A percentile compares a stretch with the other conserved stretches of the same genome.
Conservation (phyloP, 495 filamentous ascomycete species). For the Physcia stellaris region DNA sequence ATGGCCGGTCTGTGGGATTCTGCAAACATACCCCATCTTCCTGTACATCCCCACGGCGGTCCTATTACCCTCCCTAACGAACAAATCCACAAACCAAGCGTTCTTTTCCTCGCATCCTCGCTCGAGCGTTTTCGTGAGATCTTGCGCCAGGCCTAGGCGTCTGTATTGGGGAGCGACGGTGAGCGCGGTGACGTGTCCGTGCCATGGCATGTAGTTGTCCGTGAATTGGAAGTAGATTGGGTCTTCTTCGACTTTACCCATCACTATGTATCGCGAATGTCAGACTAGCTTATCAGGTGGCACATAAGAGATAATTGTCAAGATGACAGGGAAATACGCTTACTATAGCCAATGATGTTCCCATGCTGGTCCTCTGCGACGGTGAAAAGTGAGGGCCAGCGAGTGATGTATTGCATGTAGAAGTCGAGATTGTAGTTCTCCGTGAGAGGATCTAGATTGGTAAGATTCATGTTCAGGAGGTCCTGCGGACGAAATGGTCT, state of each 20-base stretch:
- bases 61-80: conserved; percentile 77
- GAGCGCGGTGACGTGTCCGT: conserved; percentile 92
- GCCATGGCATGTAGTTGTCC: conserved; percentile 86
- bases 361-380: conserved; percentile 69
- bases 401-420: conserved; percentile 87
- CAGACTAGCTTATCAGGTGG: conserved; percentile 2
- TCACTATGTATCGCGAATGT: conserved; percentile 60
- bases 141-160: conserved; percentile 70
- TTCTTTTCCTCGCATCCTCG: conserved; percentile 60
- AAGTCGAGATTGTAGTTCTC: conserved; percentile 93
- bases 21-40: conserved; percentile 58
- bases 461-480: conserved; percentile 70
- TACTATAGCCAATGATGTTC: conserved; percentile 88
- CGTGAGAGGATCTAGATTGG: conserved; percentile 81
- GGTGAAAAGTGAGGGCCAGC: conserved; percentile 88
- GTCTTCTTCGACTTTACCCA: conserved; percentile 90
- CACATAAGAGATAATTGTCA: no score
- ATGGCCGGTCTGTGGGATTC: background rate
- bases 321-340: conserved; percentile 17
- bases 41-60: conserved; percentile 80
- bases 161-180: conserved; percentile 81
- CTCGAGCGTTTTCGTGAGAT: conserved; percentile 67
- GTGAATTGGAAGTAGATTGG: conserved; percentile 55
- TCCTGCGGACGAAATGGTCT: conserved; percentile 58
- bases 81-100: conserved; percentile 93